Evolutionary conservation across 1,284 basidiomycete species (phyloP), one percentile per base, ranked within the genome.

Genomic region (Boletellus deceptivus): DNA sequence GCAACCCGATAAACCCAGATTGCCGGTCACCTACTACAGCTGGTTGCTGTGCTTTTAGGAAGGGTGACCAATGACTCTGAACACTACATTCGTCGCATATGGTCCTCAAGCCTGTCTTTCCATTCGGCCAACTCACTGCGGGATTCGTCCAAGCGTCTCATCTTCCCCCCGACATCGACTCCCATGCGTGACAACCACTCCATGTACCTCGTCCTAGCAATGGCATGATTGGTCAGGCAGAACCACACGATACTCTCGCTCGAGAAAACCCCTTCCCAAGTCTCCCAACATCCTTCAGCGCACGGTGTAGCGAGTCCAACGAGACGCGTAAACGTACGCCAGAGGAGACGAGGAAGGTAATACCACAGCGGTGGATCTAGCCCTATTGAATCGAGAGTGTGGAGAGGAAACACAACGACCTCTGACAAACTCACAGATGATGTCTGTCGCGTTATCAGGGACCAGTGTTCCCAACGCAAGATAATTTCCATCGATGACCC

Each of bases 361-460:
- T 78, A 64, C 8, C 67, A 24, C 40, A 86, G 69, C 9, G 84
- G 84, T 16, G 82, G 82, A 59, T 85, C 82, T 20, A 86, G 70
- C 84, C 83, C 83, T 85, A 51, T 43, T 34, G 13, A 6, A 20
- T 31, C 9, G n/a, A 37, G 49, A 20, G 42, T 36, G 43, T 63
- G 17, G 50, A 7, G 34, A 20, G 4, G 31, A 31, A 20, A 16
- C 36, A 17, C 16, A 13, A 14, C 38, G 7, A 40, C 37, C 10
- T 46, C 13, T 43, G 36, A 31, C 33, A 34, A 17, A 69, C 78
- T 55, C 56, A 86, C 84, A 85, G 24, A 86, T 76, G 10, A 83
- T 63, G 61, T 86, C 83, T 13, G 83, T 84, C 7, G 75, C 71
- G 34, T 63, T 59, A 6, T 75, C 69, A 0, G 64, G 55, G 6